Evolutionary conservation across 2,329 filamentous ascomycete genomes (phyloP), one percentile per base, ranked within the genome.

Genomic region (Botrytis porri): DNA sequence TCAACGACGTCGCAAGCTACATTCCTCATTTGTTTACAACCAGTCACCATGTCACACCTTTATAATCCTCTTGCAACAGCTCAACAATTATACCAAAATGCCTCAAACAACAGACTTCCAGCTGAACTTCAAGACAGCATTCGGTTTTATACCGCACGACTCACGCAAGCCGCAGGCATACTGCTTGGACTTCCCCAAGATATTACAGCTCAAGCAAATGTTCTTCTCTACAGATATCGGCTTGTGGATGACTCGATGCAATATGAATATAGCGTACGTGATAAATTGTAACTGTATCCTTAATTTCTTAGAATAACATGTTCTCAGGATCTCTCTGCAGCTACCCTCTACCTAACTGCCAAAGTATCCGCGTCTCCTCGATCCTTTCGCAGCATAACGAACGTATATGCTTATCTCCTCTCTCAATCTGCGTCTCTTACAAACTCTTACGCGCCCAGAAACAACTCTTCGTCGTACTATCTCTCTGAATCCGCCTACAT

Each of bases 151-250:
- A 90, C 91, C 51, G 90, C 92, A 80, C 88, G 88, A 77, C 87
- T 95, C 61, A 93, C 92, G 4, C 93, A 96, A 82, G 89, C 91
- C 35, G 92, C 93, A 18, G 93, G 93, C 43, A 87, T 97, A 69
- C 88, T 98, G 29, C 87, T 99, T 4, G 89, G 93, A 65, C 86
- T 98, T 57, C 93, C 94, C 10, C 94, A 97, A 81, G 93, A 94
- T 77, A 89, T 93, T 57, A 93, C 96, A 57, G 93, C 94, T 7
- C 93, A 94, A 79, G 93, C 95, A 4, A 93, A 95, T 79, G 89
- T 98, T 59, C 83, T 96, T 0, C 88, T 97, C 48, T 91, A 92
- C 69, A 88, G 95, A 22, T 96, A 94, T 83, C 97, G 93, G 91
- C 84, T 94, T 4, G 76, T 80, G 4, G 79, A 84, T 80, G 88